Evolutionary conservation across 1,139 yeast genomes (phyloP), one percentile per base, ranked within the genome.

Genomic region (Meyerozyma elateridarum): DNA sequence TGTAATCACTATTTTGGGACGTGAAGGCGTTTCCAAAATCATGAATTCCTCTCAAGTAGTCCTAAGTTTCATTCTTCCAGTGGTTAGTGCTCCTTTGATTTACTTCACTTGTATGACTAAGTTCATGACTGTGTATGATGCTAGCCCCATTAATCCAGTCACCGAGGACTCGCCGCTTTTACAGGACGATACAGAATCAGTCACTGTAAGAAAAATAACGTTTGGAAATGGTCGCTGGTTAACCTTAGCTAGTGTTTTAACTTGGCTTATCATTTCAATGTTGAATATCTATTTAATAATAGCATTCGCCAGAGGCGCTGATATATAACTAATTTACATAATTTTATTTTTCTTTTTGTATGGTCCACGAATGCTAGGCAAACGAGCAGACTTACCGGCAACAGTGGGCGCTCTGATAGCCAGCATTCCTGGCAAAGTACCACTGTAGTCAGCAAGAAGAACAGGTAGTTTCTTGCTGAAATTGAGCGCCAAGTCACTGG

Each of bases 31-130:
- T 24, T 70, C 83, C 4, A 71, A 71, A 15, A 80, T 84, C 15
- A 67, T 83, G 59, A 83, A 82, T 50, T 74, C 84, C 3, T 78
- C 88, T 0, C 93, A 83, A 52, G 91, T 83, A 22, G 74, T 82
- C 4, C 61, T 83, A 34, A 78, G 87, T 30, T 64, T 83, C 39
- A 66, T 82, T 30, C 61, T 83, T 33, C 91, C 93, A 5, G 73
- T 82, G 39, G 85, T 82, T 9, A 72, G 82, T 30, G 91, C 89
- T 2, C 93, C 91, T 7, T 63, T 83, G 49, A 69, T 83, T 35
- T 81, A 76, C 52, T 79, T 83, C 48, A 83, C 91, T 1, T 71
- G 80, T 36, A 69, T 61, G 31, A 73, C 73, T 42, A 60, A 72
- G 35, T 76, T 71, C 38, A 78, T 76, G 82, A 64, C 71, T 4